Evolutionary conservation across 106 monocot genomes (phyloP), one percentile per base, ranked within the genome.

Genomic region (Ottelia alismoides): DNA sequence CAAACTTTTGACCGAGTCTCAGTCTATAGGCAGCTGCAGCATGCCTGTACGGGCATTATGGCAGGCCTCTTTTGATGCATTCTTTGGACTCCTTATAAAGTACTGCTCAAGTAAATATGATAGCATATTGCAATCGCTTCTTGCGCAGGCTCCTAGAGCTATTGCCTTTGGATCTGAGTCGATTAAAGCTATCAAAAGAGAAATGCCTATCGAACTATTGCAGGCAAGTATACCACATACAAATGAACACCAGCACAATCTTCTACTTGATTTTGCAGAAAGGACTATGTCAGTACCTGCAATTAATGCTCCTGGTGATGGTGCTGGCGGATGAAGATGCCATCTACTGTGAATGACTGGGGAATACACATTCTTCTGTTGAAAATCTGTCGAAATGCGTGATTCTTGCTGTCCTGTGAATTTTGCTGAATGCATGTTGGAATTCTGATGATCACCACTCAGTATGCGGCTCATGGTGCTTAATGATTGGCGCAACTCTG

Each of bases 11-110:
- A 74, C 64, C 2, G 79, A 84, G 30, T 72, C 52, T 1, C 73
- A 70, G 49, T 60, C 76, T 45, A 70, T 78, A 18, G 51, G 20
- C 25, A 77, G 46, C 28, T 85, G 74, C 27, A 89, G 64, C 64
- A 56, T 79, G 18, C 58, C 69, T 20, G 78, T 65, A 50, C 65
- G 76, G 46, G 56, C 78, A 22, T 68, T 96, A 0, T 96, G 96
- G 96, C 84, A 89, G 63, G 88, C 84, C 7, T 89, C 96, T 25
- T 96, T 96, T 65, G 79, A 96, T 70, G 78, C 88, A 24, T 96
- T 96, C 65, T 96, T 89, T 65, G 64, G 56, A 30, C 76, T 96
- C 43, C 78, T 96, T 16, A 89, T 82, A 3, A 85, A 88, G 32
- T 96, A 88, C 31, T 89, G 88, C 31, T 21, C 65, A 45, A 71